These are phyloP conservation scores for Thermothielavioides terrestris DNA, from an alignment of 495 filamentous ascomycete genomes.

Conservation along the genomic window DNA sequence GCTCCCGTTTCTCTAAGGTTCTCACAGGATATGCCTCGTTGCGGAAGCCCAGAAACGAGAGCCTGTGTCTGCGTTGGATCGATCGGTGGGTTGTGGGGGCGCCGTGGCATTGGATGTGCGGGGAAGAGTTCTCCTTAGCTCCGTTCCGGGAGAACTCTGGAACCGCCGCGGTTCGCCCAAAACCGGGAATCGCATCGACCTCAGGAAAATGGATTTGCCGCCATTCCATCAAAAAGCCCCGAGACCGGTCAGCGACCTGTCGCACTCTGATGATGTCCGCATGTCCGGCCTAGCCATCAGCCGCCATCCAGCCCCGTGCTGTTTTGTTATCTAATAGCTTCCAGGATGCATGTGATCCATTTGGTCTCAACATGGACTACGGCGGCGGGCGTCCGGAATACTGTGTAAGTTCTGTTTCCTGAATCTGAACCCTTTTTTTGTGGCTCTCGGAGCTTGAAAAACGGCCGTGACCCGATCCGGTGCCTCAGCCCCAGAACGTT, in stretches of 20 bases:
- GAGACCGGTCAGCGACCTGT: not conserved
- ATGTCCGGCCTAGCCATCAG: not conserved
- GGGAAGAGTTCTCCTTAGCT: conserved; percentile 8
- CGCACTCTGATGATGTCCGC: no score
- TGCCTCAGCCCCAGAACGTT: not conserved
- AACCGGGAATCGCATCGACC: not conserved
- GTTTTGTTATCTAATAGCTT: not conserved
- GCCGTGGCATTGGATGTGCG: not conserved
- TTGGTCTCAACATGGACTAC: not conserved
- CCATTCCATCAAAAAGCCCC: not conserved
- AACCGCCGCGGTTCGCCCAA: conserved; percentile 1
- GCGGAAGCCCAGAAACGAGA: not conserved
- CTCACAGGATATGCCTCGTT: not conserved
- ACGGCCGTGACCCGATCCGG: not conserved
- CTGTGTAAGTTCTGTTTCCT: no score
- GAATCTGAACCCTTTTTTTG: not conserved
- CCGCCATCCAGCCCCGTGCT: not conserved
- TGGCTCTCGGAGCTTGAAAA: conserved; percentile 6
- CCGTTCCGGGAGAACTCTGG: conserved; percentile 8
- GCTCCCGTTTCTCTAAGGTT: not conserved
- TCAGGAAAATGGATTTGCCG: conserved; percentile 27
- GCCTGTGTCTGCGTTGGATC: not conserved
- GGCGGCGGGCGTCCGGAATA: no score
- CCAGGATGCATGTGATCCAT: not conserved
- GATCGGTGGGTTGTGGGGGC: conserved; percentile 14